Base-by-base conservation (phyloP, 768 basidiomycete species). In the Leccinum truebloodii region DNA sequence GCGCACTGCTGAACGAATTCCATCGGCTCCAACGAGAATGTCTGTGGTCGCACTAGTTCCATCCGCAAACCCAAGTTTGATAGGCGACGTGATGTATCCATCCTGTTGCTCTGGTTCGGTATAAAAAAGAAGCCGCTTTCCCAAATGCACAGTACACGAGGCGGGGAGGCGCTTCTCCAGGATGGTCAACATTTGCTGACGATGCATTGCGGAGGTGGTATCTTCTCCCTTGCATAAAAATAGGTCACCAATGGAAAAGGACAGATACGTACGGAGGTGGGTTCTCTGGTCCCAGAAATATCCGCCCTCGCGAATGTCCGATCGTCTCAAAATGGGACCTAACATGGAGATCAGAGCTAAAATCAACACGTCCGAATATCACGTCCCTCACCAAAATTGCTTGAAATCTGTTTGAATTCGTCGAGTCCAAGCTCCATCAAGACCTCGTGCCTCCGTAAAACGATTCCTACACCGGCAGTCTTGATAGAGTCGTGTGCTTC, bases 21-120 rank as follows among this genome's bases (percentile, higher is more conserved):
- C 82, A 62, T 81, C 81, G 41, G 79, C 79, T 6, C 80, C 82
- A 54, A 82, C 62, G 3, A 82, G 75, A 14, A 83, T 62, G 55
- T 83, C 77, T 6, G 80, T 72, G 32, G 65, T 70, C 5, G 75
- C 56, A 1, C n/a, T 59, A 0, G 62, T 69, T 5, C 67, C 62
- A 26, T 68, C 67, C 1, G 67, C 53, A 16, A 68, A 68, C 4
- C 50, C 46, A 1, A 68, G 61, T 22, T 14, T 48, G 10, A 67
- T 63, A 2, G 57, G 28, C 2, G 41, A 63, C 4, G 55, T 71
- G 18, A 73, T 72, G 14, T 72, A 73, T 55, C 77, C 72, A 18
- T 61, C 51, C 6, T 39, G 58, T 52, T 59, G 49, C 9, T 66
- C 44, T 0, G n/a, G 44, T 30, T 65, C 63, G 0, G 22, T 6